Base-by-base conservation (phyloP, 2,329 filamentous ascomycete genomes). In the Fusarium globosum region DNA sequence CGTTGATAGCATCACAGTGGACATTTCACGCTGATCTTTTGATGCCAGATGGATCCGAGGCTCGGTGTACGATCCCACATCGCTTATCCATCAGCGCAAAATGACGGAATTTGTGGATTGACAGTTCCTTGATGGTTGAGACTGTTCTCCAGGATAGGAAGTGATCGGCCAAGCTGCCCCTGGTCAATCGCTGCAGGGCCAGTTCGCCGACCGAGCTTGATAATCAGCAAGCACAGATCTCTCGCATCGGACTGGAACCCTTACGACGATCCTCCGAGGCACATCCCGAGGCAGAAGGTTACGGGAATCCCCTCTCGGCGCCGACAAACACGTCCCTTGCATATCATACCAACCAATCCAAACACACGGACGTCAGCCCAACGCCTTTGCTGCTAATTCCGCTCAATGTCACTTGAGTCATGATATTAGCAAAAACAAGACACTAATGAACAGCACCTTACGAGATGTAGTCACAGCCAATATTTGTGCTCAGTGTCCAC, bases 101-200 rank as follows among this genome's bases (percentile, higher is more conserved):
- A 58, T 58, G 41, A 49, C 33, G n/a, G 30, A 58, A 49, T 36
- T 49, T 58, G 55, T 58, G 55, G 55, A 58, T 48, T 36, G 41
- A 5, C 11, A 4, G n/a, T 20, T 35, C 51, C 51, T 53, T 28
- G 30, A 16, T 30, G 28, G 21, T 14, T 28, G 43, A 52, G 26
- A 30, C 23, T 43, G 9, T 14, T 35, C 8, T 15, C 59, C 20
- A 20, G 6, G 28, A 42, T 23, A 42, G 46, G 51, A 60, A 53
- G 6, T 26, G 57, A 60, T 60, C 45, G 46, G 57, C 28, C 45
- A 60, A 53, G 9, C 14, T 48, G 6, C 51, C 51, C 28, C 30
- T 14, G 15, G 28, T 49, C n/a, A 26, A 36, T 36, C 41, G 39
- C n/a, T 9, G 9, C n/a, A n/a, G 11, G 18, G 21, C 21, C 30